Percentiles rank a stretch among this genome's conserved stretches.
phyloP scores from a whole-genome alignment of 129 eudicot genomes.

The Smallanthus sonchifolius region DNA sequence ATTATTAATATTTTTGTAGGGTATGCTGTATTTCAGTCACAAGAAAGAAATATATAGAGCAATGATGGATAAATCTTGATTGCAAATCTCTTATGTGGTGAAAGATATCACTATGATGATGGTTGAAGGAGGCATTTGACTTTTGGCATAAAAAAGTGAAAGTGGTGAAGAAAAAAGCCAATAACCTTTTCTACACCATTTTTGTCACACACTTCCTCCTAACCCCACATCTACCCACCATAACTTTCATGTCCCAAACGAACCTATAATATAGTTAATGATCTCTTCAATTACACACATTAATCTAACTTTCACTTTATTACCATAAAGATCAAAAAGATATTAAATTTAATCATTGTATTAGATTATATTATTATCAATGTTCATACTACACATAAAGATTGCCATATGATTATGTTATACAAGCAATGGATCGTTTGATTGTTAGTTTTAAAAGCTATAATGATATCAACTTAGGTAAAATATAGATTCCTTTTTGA shows the following conservation, averaged over 20 bases:
- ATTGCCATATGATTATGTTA: slow-evolving; percentile 7
- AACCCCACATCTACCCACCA: slow-evolving; percentile 54
- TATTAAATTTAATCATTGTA: slow-evolving; percentile 8
- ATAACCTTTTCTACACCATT: slow-evolving; percentile 53
- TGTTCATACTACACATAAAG: not conserved
- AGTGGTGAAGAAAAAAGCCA: slow-evolving; percentile 50
- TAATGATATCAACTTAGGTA: not conserved
- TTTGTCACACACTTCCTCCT: slow-evolving; percentile 33
- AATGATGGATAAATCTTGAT: slow-evolving; percentile 80
- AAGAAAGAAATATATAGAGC: slow-evolving; percentile 35
- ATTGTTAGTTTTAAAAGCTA: not conserved
- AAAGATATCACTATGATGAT: slow-evolving; percentile 51
- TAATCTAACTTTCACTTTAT: slow-evolving; percentile 43
- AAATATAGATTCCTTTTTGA: not conserved
- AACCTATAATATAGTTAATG: slow-evolving; percentile 54
- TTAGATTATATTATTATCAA: not conserved
- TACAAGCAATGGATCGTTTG: not conserved
- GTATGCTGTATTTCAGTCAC: slow-evolving; percentile 32
- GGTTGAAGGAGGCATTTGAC: slow-evolving; percentile 55
- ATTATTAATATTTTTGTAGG: slow-evolving; percentile 10
- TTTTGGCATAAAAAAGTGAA: slow-evolving; percentile 43
- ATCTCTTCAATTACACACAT: slow-evolving; percentile 81
- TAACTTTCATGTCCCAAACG: slow-evolving; percentile 50
- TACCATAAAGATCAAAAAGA: slow-evolving; percentile 22
- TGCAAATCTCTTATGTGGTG: slow-evolving; percentile 63